phyloP scores from a whole-genome alignment of 257 asterid genomes.

The Fraxinus americana region DNA sequence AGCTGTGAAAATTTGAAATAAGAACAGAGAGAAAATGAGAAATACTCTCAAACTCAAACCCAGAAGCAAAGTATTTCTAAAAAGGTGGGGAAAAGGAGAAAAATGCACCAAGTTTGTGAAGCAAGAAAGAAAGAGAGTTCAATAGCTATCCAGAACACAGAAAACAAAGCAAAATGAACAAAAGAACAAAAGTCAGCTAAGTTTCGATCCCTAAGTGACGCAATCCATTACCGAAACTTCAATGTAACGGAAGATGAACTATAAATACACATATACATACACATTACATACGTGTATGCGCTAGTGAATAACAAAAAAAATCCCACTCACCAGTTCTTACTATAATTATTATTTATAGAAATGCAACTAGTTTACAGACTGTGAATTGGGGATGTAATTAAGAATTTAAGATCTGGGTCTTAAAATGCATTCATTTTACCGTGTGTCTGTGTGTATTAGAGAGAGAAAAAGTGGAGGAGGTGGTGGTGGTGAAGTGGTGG shows the following conservation, averaged over 20 bases:
- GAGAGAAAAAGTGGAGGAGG: conserved; percentile 35
- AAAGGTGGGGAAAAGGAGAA: conserved; percentile 4
- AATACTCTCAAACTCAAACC: conserved; percentile 11
- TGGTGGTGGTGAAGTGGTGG: conserved; percentile 31
- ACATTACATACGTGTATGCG: conserved; percentile 1
- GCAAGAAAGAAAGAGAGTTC: conserved; percentile 11
- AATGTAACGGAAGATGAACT: conserved; percentile 26
- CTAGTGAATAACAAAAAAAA: background rate
- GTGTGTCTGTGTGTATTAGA: conserved; percentile 18
- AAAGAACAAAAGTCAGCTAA: background rate
- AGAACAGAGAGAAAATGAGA: conserved; percentile 3
- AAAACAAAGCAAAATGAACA: conserved; percentile 37
- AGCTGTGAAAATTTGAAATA: conserved; percentile 2
- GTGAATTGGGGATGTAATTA: conserved; percentile 15
- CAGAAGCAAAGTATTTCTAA: conserved; percentile 23
- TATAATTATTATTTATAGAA: conserved; percentile 19
- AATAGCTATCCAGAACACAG: conserved; percentile 35
- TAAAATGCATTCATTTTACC: conserved; percentile 25
- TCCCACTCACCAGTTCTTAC: conserved; percentile 38
- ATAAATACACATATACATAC: conserved; percentile 1
- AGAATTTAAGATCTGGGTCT: conserved; percentile 34
- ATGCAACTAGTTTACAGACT: conserved; percentile 3
- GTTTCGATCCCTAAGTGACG: conserved; percentile 20
- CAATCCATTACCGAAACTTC: conserved; percentile 23
- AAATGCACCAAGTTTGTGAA: conserved; percentile 14